Evolutionary conservation across 1,284 basidiomycete genomes (phyloP), one percentile per base, ranked within the genome.

Genomic region (Xerocomus amazonicus): DNA sequence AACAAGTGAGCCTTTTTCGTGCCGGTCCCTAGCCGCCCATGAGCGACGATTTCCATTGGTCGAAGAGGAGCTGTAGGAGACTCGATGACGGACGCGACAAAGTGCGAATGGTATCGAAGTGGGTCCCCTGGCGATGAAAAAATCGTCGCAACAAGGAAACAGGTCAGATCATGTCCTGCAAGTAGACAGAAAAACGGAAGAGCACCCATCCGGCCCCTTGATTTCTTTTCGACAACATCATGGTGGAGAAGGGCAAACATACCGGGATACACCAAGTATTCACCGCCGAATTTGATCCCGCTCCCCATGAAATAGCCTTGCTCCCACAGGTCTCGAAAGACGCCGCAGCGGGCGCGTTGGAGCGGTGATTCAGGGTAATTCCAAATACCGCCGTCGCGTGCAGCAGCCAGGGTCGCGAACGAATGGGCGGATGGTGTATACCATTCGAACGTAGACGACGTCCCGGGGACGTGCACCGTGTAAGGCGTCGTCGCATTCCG

Each of bases 201-300:
- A 23, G 19, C 19, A 4, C 19, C 3, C 19, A 23, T 23, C 19
- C 19, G 19, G 4, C 19, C 19, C 19, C 19, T 23, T 23, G 4
- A 3, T 23, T 23, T 23, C 29, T 31, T 31, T 8, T 8, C 8
- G 6, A 31, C n/a, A n/a, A n/a, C n/a, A n/a, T n/a, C n/a, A n/a
- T n/a, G 29, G 12, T 31, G 29, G 12, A 31, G 12, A 31, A 16
- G 7, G 6, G 34, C 31, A 33, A 43, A 70, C 82, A 45, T 59
- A 92, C 92, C 93, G 45, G 97, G 97, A 71, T 99, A 99, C 1
- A 97, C 88, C 36, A 98, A 73, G 68, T 93, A 97, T 61, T 97
- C 92, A 1, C 94, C 95, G 7, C 97, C 97, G 62, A 99, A 99
- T 60, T 88, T 89, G 61, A 95, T 83, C 0, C 92, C 94, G 0